Evolutionary conservation across 2,329 filamentous ascomycete genomes (phyloP).

Genomic region (Trichoderma gracile): DNA sequence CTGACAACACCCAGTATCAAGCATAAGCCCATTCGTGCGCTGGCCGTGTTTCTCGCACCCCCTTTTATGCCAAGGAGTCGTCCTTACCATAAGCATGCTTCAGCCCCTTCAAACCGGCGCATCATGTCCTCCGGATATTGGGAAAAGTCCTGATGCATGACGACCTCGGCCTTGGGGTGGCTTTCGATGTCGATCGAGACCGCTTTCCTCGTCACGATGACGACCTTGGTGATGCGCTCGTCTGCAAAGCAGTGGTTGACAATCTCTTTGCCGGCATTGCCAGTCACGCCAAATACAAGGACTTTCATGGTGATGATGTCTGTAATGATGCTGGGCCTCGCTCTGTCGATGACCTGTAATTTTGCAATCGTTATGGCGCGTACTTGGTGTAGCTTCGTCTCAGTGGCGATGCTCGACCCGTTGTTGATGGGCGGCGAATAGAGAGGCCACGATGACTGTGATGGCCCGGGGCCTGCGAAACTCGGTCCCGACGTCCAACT

Average conservation of each 20-base stretch:
- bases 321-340: background rate
- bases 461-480: background rate
- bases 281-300: conserved; percentile 60
- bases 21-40: background rate
- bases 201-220: conserved; percentile 52
- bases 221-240: conserved; percentile 51
- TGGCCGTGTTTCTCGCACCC: background rate
- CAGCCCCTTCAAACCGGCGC: conserved; percentile 49
- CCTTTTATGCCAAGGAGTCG: background rate
- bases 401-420: background rate
- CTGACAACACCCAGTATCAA: background rate
- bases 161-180: conserved; percentile 51
- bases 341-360: background rate
- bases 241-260: conserved; percentile 53
- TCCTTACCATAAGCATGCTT: conserved; percentile 65
- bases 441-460: background rate
- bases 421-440: background rate
- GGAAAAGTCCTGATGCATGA: conserved; percentile 56
- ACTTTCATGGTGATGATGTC: conserved; percentile 52
- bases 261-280: conserved; percentile 56
- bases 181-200: conserved; percentile 46
- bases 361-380: background rate
- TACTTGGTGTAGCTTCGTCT: background rate
- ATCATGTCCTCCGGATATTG: conserved; percentile 46
- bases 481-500: conserved; percentile 18